Base-by-base conservation (phyloP, 2,329 filamentous ascomycete genomes). In the Neofusicoccum cordaticola region DNA sequence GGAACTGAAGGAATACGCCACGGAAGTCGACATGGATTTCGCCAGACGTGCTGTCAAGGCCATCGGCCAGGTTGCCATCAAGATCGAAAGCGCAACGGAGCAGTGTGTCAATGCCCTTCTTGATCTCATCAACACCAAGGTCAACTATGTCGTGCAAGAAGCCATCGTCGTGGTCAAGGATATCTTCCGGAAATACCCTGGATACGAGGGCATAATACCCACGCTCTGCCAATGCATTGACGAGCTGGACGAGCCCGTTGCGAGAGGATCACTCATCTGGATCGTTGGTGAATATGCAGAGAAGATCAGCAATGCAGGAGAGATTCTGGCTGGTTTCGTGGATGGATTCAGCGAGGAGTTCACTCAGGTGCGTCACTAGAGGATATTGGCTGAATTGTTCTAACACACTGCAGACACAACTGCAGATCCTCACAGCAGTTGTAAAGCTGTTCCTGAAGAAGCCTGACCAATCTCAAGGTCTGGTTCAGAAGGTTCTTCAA, bases 21-120 rank as follows among this genome's bases (percentile, higher is more conserved):
- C 98, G 70, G 95, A 99, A 82, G 94, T 99, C 39, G 95, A 99
- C 73, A 98, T 99, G 93, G 95, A 99, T 77, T 98, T 98, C 76
- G 94, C 97, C 63, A 88, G 93, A 71, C 88, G 95, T 72, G 92
- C 95, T 7, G 91, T 99, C 71, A 95, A 93, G 77, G 95, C 95
- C 22, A 99, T 99, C 71, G 95, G 95, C 1, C 95, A 99, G 78
- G 94, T 96, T 44, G 95, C 95, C 34, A 98, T 99, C 82, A 99
- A 99, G 84, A 97, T 99, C 69, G 95, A 98, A 78, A 89, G 88
- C 70, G 92, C 94, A 3, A 95, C 92, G 74, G 94, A 97, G 78
- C 96, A 94, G 78, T 98, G 95, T 69, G 95, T 99, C 67, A 96
- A 96, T 71, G 91, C 93, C 0, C 83, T 99, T 37, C 84, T 98